Base-by-base conservation (phyloP, 78 protist genomes). In the Planoprotostelium fungivorum region DNA sequence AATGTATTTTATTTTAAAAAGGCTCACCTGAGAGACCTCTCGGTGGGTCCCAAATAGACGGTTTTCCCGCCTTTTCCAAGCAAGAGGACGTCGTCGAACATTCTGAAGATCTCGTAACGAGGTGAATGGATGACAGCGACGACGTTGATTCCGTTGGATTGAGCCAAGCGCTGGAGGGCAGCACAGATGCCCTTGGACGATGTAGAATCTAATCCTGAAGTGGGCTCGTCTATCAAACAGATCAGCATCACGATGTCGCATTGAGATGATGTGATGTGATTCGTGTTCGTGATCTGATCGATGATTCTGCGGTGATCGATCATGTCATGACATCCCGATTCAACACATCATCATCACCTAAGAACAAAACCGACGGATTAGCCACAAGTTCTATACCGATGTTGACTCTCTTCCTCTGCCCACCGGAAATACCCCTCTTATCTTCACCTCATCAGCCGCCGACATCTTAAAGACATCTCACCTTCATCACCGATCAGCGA, bases 1-100 rank as follows among this genome's bases (percentile, higher is more conserved):
- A 51, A 51, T 51, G 5, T 51, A 51, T 51, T 51, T 51, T 51
- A 51, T 25, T 51, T 51, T 51, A 51, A 51, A 51, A 51, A 51
- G 16, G 5, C 73, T 51, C 16, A 51, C 73, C 16, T 5, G 5
- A 51, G 73, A 51, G 73, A 51, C 73, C 31, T 51, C 73, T 51
- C 95, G 10, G 92, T 94, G 90, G 96, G 96, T n/a, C 96, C 96
- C 38, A 94, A 91, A 35, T 88, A 94, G 1, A 96, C 96, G 34
- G 91, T 85, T 34, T 87, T 89, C 39, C 96, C 96, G 35, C 99
- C 99, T 34, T 86, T 89, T 34, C 93, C 83, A n/a, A 98, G 90
- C 29, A 98, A 86, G 35, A 96, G 37, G 51, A 98, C 73, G 36
- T 88, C 84, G 84, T 96, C 97, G 34, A 97, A 94, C 89, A 94